Base-by-base conservation (phyloP, 352 stramenopile species). In the Plasmopara muralis region DNA sequence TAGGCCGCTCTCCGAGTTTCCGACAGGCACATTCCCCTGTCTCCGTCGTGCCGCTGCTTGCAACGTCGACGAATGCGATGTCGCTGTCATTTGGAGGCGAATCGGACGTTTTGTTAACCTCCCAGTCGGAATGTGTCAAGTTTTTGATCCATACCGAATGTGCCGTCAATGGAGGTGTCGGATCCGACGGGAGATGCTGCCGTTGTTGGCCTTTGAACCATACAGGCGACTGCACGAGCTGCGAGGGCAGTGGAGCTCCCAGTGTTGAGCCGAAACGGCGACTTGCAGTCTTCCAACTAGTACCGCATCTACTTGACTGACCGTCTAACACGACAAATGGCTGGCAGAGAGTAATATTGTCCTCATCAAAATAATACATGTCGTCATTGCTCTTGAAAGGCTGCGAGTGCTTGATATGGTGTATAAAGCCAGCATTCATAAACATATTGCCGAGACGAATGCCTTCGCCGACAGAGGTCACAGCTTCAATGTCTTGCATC, bases 381-480 rank as follows among this genome's bases (percentile, higher is more conserved):
- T 60, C 49, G 7, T 71, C 59, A 16, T 35, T 53, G 52, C 63
- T 66, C 34, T 72, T 70, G 44, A 77, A 78, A 14, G 57, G 37
- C 30, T 63, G 64, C n/a, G 62, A 35, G 50, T 85, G 74, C 15
- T 78, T 83, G 33, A 69, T 16, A 49, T 83, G 71, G 37, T 85
- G 74, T 57, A 85, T 44, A 37, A 75, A 69, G 0, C 74, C 71
- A 5, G 73, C 60, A 42, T 77, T 72, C 73, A 83, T 81, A 43
- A 84, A 69, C 50, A 72, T 70, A 31, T 82, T 83, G 9, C 74
- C 74, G 4, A 85, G 39, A 2, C 74, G 74, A 10, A 69, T 57
- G 0, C 57, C 72, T 57, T 86, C 75, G 9, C 55, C 60, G 5
- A 63, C 51, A 1, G 52, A 66, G 4, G 59, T 56, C 6, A 80